A percentile compares a stretch with the other conserved stretches of the same genome.
Evolutionary conservation across 306 rosid species (phyloP).

Genomic region (Quercus cerris): DNA sequence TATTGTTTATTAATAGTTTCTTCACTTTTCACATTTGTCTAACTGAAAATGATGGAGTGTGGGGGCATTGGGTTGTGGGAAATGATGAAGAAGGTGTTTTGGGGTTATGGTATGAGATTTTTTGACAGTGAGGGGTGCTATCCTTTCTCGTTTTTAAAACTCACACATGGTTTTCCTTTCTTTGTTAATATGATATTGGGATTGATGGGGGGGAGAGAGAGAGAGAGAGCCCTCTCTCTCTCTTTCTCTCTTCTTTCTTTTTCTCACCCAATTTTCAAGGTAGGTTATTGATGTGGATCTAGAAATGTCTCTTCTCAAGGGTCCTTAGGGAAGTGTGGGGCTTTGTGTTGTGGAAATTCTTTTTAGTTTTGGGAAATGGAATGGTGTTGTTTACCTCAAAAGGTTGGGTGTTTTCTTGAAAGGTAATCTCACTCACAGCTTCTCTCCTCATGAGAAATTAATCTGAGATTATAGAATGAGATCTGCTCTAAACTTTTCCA

Average conservation of each 20-base stretch:
- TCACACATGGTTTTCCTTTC: neutral
- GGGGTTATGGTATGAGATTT: neutral
- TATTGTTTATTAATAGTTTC: slow-evolving; percentile 8
- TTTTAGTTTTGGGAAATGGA: slow-evolving; percentile 37
- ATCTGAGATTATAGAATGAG: too few species aligned
- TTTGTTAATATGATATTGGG: slow-evolving; percentile 25
- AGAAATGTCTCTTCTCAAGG: slow-evolving; percentile 48
- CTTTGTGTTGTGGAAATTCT: slow-evolving; percentile 32
- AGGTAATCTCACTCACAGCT: slow-evolving; percentile 10
- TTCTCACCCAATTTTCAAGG: slow-evolving; percentile 43
- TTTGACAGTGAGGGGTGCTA: neutral
- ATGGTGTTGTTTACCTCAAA: slow-evolving; percentile 32
- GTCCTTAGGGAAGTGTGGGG: slow-evolving; percentile 35
- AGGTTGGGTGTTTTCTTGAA: slow-evolving; percentile 39
- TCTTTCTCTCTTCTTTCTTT: neutral
- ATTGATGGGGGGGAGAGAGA: slow-evolving; percentile 25
- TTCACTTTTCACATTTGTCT: slow-evolving; percentile 36
- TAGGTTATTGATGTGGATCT: slow-evolving; percentile 40
- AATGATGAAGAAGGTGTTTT: slow-evolving; percentile 29
- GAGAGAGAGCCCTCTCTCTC: neutral
- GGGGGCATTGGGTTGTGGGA: slow-evolving; percentile 44
- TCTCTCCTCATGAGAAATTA: neutral
- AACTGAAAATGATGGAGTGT: slow-evolving; percentile 52
- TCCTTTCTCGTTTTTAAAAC: neutral
- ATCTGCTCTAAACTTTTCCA: too few species aligned